Evolutionary conservation across 331 rosid genomes (phyloP).

Genomic region (Stylosanthes scabra): DNA sequence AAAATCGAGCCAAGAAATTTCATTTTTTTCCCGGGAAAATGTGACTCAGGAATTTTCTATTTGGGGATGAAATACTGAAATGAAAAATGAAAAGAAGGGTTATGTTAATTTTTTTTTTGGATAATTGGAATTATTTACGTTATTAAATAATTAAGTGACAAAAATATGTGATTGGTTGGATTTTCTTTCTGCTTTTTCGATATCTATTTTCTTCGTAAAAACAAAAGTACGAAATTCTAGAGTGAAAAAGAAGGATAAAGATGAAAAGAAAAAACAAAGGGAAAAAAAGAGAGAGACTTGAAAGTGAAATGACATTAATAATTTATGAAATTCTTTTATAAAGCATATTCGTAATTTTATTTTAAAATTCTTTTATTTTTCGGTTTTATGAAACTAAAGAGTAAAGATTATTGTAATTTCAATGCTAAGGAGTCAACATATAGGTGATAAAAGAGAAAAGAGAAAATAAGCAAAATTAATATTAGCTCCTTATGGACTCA

Average conservation of each 20-base stretch:
- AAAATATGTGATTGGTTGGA: conserved; percentile 47
- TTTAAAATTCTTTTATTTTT: not conserved
- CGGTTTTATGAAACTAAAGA: not conserved
- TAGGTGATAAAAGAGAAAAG: too few relatives aligned
- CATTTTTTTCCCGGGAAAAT: conserved; percentile 41
- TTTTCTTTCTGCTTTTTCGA: not conserved
- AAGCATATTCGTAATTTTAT: too few relatives aligned
- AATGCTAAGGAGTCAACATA: too few relatives aligned
- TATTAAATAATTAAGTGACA: conserved; percentile 35
- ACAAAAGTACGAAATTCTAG: not conserved
- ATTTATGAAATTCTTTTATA: too few relatives aligned
- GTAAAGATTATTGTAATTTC: not conserved
- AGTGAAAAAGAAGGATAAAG: not conserved
- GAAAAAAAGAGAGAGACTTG: not conserved
- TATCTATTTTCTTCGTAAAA: not conserved
- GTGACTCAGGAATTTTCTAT: not conserved
- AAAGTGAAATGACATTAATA: conserved; percentile 7
- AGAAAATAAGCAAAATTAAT: too few relatives aligned
- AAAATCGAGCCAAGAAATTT: conserved; percentile 30
- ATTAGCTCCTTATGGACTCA: too few relatives aligned
- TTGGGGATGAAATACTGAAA: not conserved
- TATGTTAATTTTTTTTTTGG: conserved; percentile 38
- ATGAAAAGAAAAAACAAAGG: not conserved
- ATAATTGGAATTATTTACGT: conserved; percentile 43
- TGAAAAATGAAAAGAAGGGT: not conserved